Conservation (phyloP, 106 monocot genomes). For the Allium cepa region DNA sequence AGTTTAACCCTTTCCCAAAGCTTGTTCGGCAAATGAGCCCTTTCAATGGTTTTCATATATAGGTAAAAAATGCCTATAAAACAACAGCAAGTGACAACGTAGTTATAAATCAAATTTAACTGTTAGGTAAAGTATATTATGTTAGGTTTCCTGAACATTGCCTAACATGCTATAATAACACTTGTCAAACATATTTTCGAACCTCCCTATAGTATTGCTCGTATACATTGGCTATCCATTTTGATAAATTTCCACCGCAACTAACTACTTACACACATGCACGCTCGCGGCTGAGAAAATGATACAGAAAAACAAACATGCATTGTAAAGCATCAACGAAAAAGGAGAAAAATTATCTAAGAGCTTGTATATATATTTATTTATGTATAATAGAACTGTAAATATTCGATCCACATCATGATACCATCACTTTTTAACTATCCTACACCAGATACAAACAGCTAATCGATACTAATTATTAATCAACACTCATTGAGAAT, state of each 20-base stretch:
- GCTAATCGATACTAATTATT: too few relatives aligned
- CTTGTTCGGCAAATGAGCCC: slow-evolving; percentile 90
- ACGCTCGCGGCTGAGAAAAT: too few relatives aligned
- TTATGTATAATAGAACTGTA: too few relatives aligned
- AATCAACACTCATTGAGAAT: too few relatives aligned
- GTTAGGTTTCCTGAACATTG: neutral
- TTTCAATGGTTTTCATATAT: slow-evolving; percentile 95
- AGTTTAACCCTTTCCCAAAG: slow-evolving; percentile 95
- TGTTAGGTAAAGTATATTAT: neutral
- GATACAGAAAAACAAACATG: too few relatives aligned
- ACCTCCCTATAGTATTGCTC: neutral
- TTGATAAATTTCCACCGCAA: neutral
- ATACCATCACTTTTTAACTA: too few relatives aligned
- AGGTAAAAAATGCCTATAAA: slow-evolving; percentile 83
- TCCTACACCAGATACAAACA: too few relatives aligned
- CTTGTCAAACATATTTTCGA: neutral
- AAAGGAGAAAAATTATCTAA: too few relatives aligned
- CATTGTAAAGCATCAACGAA: too few relatives aligned
- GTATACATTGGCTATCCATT: neutral
- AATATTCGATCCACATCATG: too few relatives aligned
- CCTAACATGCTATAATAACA: neutral
- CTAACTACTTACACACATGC: neutral
- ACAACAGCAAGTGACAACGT: neutral
- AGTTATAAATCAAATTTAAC: neutral
- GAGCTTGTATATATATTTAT: too few relatives aligned